Evolutionary conservation across 495 filamentous ascomycete genomes (phyloP), one percentile per base, ranked within the genome.

Genomic region (Neurospora africana): DNA sequence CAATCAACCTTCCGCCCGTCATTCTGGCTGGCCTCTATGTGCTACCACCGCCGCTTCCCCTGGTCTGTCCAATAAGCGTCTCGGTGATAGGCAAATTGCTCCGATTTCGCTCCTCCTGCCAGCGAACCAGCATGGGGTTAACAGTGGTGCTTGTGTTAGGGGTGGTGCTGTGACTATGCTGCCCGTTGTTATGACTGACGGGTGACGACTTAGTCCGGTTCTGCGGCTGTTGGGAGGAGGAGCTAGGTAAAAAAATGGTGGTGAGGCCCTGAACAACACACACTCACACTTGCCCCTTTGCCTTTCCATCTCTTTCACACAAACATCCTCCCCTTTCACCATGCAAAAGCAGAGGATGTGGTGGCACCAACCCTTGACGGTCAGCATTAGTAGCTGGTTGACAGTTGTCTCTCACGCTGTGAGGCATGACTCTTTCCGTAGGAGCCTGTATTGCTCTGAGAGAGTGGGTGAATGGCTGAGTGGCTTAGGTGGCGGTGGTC

Each of bases 51-150:
- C 53, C 27, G 27, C 27, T 33, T 1, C 30, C 2, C 27, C 0
- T 65, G 53, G 53, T 6, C 53, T 65, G 53, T 8, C 53, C 27
- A 65, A 76, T 68, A 44, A 80, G 75, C 10, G 73, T 78, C 75
- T 84, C 83, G 72, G 61, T 81, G 70, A 83, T 78, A 65, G 83
- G 77, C 58, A 84, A 80, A n/a, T 82, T 80, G 21, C 72, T 77
- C 10, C 75, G 78, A 43, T 76, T 70, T 30, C 76, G 78, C 73
- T 84, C 80, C 33, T 74, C 76, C 35, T 72, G 75, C 82, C 82
- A 84, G 39, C 73, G 73, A 44, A 75, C 75, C 69, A 84, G 71
- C 82, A 84, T 84, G 23, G 77, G 76, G 15, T 65, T 65, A 19
- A 33, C 53, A 65, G 23, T 30, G 19, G 37, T 40, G 23, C 37